Evolutionary conservation across 2,329 filamentous ascomycete species (phyloP).

Genomic region (Microdochium trichocladiopsis): DNA sequence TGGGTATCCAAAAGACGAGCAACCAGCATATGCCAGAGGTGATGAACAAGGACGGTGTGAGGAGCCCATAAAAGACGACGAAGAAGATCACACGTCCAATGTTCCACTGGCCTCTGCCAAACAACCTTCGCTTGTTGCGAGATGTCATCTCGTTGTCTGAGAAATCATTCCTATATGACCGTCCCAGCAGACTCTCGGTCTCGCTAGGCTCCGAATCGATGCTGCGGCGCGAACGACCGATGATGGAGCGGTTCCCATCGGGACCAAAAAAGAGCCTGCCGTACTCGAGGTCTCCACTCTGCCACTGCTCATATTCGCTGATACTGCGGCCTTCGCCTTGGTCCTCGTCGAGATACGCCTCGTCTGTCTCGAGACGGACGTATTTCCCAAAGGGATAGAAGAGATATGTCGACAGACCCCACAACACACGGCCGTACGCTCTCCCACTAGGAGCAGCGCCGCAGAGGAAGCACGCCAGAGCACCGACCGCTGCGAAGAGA

Average conservation of each 20-base stretch:
- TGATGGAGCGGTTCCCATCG: slow-evolving; percentile 65
- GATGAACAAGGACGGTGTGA: slow-evolving; percentile 78
- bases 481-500: slow-evolving; percentile 65
- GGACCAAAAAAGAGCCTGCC: slow-evolving; percentile 95
- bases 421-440: slow-evolving; percentile 80
- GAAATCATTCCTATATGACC: slow-evolving; percentile 43
- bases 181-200: slow-evolving; percentile 79
- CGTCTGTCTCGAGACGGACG: slow-evolving; percentile 87
- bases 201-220: slow-evolving; percentile 80
- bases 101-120: slow-evolving; percentile 94
- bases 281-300: slow-evolving; percentile 93
- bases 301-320: slow-evolving; percentile 98
- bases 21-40: slow-evolving; percentile 92
- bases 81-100: slow-evolving; percentile 94
- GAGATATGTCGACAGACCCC: slow-evolving; percentile 77
- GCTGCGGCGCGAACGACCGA: slow-evolving; percentile 81
- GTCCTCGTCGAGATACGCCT: slow-evolving; percentile 90
- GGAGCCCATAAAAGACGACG: slow-evolving; percentile 86
- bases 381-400: slow-evolving; percentile 98
- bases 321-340: slow-evolving; percentile 94
- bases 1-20: slow-evolving; percentile 94
- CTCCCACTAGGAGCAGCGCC: slow-evolving; percentile 71
- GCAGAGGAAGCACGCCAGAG: slow-evolving; percentile 71
- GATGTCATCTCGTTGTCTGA: slow-evolving; percentile 25
- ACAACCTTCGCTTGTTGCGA: slow-evolving; percentile 72